These are phyloP conservation scores for Entonaema liquescens DNA, from an alignment of 495 filamentous ascomycete genomes.

Conservation along the genomic window DNA sequence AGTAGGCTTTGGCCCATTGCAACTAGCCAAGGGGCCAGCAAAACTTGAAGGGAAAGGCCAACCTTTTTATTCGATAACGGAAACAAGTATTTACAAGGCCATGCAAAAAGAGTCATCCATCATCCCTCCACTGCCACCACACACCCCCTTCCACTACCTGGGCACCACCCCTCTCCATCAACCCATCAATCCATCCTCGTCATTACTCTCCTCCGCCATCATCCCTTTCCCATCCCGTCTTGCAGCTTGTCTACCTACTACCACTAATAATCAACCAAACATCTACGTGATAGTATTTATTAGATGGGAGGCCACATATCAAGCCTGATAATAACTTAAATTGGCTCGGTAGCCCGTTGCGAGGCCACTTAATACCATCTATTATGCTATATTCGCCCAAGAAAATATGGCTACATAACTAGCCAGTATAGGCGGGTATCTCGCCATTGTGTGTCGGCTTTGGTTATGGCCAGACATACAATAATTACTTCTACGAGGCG, in stretches of 20 bases:
- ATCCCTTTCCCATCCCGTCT: slow-evolving; percentile 4
- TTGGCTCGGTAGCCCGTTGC: slow-evolving; percentile 1
- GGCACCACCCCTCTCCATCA: slow-evolving; percentile 2
- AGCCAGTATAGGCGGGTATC: neutral
- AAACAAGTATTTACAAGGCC: too few species aligned
- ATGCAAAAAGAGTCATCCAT: slow-evolving; percentile 35
- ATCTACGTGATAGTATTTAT: slow-evolving; percentile 19
- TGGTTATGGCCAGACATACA: neutral
- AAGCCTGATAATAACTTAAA: slow-evolving; percentile 10
- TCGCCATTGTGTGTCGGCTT: neutral
- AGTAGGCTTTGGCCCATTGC: neutral
- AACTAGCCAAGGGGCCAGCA: slow-evolving; percentile 9
- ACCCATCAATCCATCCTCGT: slow-evolving; percentile 12
- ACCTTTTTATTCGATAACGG: slow-evolving; percentile 15
- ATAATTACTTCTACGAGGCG: neutral
- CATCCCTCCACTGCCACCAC: neutral
- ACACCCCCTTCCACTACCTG: neutral
- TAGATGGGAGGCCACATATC: slow-evolving; percentile 18
- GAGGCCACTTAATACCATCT: neutral
- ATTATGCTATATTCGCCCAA: neutral
- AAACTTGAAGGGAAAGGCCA: slow-evolving; percentile 23
- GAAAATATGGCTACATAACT: neutral
- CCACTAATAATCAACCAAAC: slow-evolving; percentile 21
- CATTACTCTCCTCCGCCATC: slow-evolving; percentile 1
- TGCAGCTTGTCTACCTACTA: slow-evolving; percentile 12